Evolutionary conservation across 257 asterid genomes (phyloP).

Genomic region (Salvia miltiorrhiza): DNA sequence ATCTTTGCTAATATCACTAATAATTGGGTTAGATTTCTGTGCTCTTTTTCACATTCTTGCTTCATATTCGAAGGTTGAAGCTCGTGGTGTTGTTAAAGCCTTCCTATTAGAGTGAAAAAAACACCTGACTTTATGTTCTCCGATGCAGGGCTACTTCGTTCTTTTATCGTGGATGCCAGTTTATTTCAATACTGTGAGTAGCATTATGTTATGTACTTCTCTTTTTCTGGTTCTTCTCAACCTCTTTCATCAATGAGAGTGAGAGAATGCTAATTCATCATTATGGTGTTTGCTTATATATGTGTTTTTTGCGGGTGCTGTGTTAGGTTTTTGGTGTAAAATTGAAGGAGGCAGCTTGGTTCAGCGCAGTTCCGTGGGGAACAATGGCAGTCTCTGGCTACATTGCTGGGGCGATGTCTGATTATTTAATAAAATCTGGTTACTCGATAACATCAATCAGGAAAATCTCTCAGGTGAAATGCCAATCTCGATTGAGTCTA

Average conservation of each 20-base stretch:
- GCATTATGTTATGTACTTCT: background rate
- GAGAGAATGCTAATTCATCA: background rate
- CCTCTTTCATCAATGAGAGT: background rate
- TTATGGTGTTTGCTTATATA: no score
- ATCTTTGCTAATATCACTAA: constrained; percentile 80
- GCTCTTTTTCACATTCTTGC: background rate
- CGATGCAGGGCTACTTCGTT: constrained; percentile 92
- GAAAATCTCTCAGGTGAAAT: constrained; percentile 83
- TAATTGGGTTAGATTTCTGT: constrained; percentile 63
- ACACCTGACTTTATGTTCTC: background rate
- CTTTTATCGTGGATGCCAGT: constrained; percentile 99
- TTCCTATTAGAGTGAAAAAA: background rate
- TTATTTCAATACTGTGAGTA: constrained; percentile 87
- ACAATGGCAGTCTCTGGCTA: constrained; percentile 97
- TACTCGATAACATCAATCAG: constrained; percentile 66
- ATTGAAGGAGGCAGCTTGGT: constrained; percentile 98
- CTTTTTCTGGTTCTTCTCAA: background rate
- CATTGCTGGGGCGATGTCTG: constrained; percentile 77
- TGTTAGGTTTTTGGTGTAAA: constrained; percentile 80
- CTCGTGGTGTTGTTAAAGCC: background rate
- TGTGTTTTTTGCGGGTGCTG: background rate
- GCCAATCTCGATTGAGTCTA: background rate
- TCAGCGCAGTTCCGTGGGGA: constrained; percentile 98
- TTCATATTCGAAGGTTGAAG: background rate
- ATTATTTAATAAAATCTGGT: constrained; percentile 61